Evolutionary conservation across 1,139 yeast genomes (phyloP).

Genomic region (Groenewaldozyma auringiensis): DNA sequence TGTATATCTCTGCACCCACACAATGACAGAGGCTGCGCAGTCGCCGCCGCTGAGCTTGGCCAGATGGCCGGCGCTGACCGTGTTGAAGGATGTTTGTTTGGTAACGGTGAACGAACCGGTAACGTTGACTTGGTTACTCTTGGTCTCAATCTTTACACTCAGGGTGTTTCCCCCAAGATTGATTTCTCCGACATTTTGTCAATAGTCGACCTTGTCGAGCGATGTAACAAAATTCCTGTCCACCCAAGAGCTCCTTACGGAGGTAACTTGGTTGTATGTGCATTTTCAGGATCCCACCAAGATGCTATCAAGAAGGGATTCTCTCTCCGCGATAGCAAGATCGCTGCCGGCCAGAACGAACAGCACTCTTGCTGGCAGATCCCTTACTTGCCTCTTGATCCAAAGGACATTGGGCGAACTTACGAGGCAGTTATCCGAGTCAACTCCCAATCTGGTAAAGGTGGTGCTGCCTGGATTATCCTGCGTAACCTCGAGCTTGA

Average conservation of each 20-base stretch:
- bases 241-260: conserved; percentile 95
- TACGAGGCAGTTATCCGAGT: conserved; percentile 97
- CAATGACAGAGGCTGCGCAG: conserved; percentile 97
- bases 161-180: conserved; percentile 78
- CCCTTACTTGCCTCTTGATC: conserved; percentile 95
- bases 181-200: conserved; percentile 81
- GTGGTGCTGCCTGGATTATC: conserved; percentile 98
- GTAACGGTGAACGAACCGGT: conserved; percentile 98
- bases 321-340: conserved; percentile 43
- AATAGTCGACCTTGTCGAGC: conserved; percentile 80
- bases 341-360: conserved; percentile 10
- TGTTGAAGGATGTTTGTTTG: conserved; percentile 95
- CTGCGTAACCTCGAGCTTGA: conserved; percentile 82
- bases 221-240: conserved; percentile 91
- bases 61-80: conserved; percentile 95
- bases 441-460: conserved; percentile 96
- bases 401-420: conserved; percentile 90
- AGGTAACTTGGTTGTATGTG: conserved; percentile 93
- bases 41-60: conserved; percentile 94
- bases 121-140: conserved; percentile 92
- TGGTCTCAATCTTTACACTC: conserved; percentile 89
- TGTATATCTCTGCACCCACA: conserved; percentile 91
- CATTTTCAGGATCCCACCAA: conserved; percentile 95
- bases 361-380: conserved; percentile 54
- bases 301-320: conserved; percentile 98